These are phyloP conservation scores for Amanita subjunquillea DNA, from an alignment of 768 basidiomycete species.

Conservation along the genomic window DNA sequence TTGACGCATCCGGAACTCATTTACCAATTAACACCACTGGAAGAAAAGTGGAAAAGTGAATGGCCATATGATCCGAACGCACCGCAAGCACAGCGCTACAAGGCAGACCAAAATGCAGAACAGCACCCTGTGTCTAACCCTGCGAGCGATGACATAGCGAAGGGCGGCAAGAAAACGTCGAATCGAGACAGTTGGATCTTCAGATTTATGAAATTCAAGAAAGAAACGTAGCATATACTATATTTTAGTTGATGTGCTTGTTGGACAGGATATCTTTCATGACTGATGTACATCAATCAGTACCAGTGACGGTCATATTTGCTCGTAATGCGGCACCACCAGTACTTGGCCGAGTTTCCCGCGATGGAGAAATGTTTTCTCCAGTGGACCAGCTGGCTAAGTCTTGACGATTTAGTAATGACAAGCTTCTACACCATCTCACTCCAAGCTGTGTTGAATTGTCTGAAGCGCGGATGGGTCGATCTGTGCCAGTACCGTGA, in stretches of 20 bases:
- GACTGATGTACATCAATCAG: no score
- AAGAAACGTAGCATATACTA: neutral
- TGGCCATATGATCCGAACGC: constrained; percentile 34
- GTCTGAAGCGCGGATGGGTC: constrained; percentile 12
- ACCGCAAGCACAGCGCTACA: constrained; percentile 7
- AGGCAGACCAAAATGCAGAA: neutral
- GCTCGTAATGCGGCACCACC: constrained; percentile 43
- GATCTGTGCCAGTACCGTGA: constrained; percentile 34
- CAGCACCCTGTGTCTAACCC: neutral
- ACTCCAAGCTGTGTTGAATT: neutral
- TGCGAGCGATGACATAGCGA: neutral
- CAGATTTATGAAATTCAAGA: neutral
- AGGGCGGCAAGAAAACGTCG: neutral
- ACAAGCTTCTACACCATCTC: constrained; percentile 12
- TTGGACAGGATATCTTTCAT: neutral
- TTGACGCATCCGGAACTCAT: constrained; percentile 34
- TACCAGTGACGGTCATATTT: constrained; percentile 46
- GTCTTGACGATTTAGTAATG: constrained; percentile 53
- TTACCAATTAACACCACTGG: constrained; percentile 34
- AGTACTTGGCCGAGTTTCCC: constrained; percentile 33
- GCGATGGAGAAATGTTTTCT: constrained; percentile 38
- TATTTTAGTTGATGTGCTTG: neutral
- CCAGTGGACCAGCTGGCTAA: constrained; percentile 49
- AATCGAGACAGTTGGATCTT: neutral
- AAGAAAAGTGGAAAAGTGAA: constrained; percentile 33